Conservation (phyloP, 805 yeast genomes). For the Starmerella lactis-condensi region DNA sequence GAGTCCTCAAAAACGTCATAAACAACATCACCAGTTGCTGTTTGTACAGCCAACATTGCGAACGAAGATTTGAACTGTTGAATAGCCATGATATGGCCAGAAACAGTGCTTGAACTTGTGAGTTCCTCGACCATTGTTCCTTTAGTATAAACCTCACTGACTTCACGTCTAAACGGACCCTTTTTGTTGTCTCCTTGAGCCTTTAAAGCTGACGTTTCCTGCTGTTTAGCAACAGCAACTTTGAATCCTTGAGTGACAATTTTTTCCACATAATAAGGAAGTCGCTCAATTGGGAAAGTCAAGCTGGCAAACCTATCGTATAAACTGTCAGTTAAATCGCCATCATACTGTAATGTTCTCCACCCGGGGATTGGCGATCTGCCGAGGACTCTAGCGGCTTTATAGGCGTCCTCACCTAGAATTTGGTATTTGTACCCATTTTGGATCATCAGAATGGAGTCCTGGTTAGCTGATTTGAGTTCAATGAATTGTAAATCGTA, state of each 20-base stretch:
- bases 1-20: conserved; percentile 55
- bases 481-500: conserved; percentile 60
- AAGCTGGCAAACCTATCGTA: conserved; percentile 59
- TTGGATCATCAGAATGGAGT: conserved; percentile 61
- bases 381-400: conserved; percentile 37
- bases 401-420: conserved; percentile 66
- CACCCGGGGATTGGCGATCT: conserved; percentile 56
- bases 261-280: conserved; percentile 60
- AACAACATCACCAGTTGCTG: conserved; percentile 55
- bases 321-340: conserved; percentile 30
- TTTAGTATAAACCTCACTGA: conserved; percentile 56
- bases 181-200: conserved; percentile 33
- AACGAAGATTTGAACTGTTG: conserved; percentile 10
- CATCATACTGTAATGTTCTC: conserved; percentile 31
- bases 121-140: conserved; percentile 67
- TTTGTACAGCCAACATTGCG: conserved; percentile 45
- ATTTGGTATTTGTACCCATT: conserved; percentile 86
- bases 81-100: conserved; percentile 18
- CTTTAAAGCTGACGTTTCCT: conserved; percentile 63
- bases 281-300: conserved; percentile 60
- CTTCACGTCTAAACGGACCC: conserved; percentile 44
- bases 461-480: conserved; percentile 40
- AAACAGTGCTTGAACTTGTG: conserved; percentile 11
- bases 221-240: conserved; percentile 74
- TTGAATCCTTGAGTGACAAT: conserved; percentile 53